Evolutionary conservation across 176 grass and related monocot species (phyloP), one percentile per base, ranked within the genome.

Genomic region (Avena insularis): DNA sequence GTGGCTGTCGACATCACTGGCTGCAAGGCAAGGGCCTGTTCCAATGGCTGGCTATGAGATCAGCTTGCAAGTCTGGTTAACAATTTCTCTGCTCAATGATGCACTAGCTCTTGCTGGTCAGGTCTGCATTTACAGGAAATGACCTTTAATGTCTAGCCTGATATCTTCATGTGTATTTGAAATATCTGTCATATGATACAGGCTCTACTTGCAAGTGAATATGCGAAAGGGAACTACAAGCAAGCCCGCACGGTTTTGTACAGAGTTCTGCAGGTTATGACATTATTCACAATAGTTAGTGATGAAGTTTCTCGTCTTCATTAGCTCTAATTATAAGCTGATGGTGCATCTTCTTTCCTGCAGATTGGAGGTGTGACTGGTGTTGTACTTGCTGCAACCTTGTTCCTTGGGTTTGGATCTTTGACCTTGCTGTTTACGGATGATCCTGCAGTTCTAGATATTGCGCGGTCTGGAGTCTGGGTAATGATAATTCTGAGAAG

Each of bases 21-120:
- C 93, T 67, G 84, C 93, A 75, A 90, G 90, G 89, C 91, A 95
- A 92, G 96, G 96, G 15, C 82, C 93, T 81, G 78, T 98, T 91
- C 90, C 91, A 77, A 98, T 95, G 96, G 96, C 93, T 16, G 93
- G 91, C 47, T 88, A 98, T 56, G 86, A 98, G 79, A 92, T 98
- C 84, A 95, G 96, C 58, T 89, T 98, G 82, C 93, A 98, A 89
- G 90, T 98, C 23, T 98, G 96, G 96, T 64, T 98, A 74, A 89
- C 93, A 19, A 79, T 95, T 35, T 98, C 93, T 75, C 88, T 98
- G 2, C 91, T 98, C 14, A 98, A 98, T 66, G 96, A 98, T 84
- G 93, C 96, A 27, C 82, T 98, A 65, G 96, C 96, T 16, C 88
- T 98, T 74, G 93, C 96, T 87, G 96, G 93, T 79, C 96, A 98